Evolutionary conservation across 192 early-diverging fungal species (phyloP), one percentile per base, ranked within the genome.

Genomic region (Umbelopsis vinacea): DNA sequence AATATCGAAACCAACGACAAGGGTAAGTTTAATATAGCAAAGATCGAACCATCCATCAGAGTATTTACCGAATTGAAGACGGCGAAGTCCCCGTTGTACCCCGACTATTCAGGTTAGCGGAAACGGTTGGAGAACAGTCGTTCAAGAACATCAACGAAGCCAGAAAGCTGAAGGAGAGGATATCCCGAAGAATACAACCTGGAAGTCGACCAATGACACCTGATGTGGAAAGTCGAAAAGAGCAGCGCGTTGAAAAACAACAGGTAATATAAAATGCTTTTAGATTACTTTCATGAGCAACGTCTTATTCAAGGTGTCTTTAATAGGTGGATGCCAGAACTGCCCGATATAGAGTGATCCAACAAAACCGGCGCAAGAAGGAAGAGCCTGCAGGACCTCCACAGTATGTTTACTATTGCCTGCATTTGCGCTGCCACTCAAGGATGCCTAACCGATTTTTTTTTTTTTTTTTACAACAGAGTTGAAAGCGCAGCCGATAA

Each of bases 111-210:
- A 77, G 85, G 38, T 73, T 92, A 0, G 92, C 89, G 19, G 89
- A 91, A 33, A 90, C 90, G 3, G 84, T 93, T 7, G 82, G 88
- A 23, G 84, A 90, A 76, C 77, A 76, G 14, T 89, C 85, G 23
- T 92, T 91, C 71, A 79, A 82, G 53, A 81, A 88, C 72, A 29
- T 76, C 0, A 73, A 54, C 3, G 87, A 89, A 37, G 83, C 86
- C 2, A 79, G 75, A 5, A 85, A 89, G 17, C 74, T 92, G 12
- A 82, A 85, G 54, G 74, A 80, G 60, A 75, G 75, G 52, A 80
- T 80, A 11, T 21, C 57, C 17, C 53, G 71, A 55, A 50, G 75
- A 4, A 72, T 76, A 22, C 71, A 73, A 35, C 70, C 74, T 35
- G 74, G 55, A 4, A 66, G 63, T 52, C 29, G 74, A 71, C 60